Percentiles rank a stretch among this genome's conserved stretches.
These are phyloP conservation scores for Pythium volutum DNA, from an alignment of 352 stramenopile species.

Conservation along the genomic window DNA sequence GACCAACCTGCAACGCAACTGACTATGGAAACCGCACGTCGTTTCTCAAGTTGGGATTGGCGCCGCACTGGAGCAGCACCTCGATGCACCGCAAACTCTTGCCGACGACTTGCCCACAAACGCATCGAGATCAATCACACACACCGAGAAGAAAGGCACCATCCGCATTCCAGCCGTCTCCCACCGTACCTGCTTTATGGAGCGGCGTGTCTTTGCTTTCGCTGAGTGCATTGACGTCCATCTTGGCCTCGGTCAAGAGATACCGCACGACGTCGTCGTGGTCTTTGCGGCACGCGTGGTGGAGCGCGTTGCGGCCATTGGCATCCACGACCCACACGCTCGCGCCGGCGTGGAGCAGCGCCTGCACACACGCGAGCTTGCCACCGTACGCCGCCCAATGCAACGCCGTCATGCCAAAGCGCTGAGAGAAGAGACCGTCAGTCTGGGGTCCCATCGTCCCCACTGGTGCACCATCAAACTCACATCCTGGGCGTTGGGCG, in stretches of 20 bases:
- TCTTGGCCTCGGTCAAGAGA: constrained; percentile 38
- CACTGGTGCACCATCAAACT: constrained; percentile 1
- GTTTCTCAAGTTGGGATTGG: constrained; percentile 56
- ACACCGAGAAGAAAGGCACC: background rate
- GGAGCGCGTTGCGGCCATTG: constrained; percentile 67
- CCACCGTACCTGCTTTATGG: constrained; percentile 63
- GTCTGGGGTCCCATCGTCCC: no score
- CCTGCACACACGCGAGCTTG: constrained; percentile 48
- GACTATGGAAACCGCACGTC: constrained; percentile 35
- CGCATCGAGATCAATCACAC: background rate
- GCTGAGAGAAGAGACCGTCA: constrained; percentile 25
- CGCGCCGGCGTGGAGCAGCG: constrained; percentile 49
- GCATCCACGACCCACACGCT: constrained; percentile 34
- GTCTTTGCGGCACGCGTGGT: constrained; percentile 76
- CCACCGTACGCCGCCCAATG: constrained; percentile 73
- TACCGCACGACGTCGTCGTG: constrained; percentile 60
- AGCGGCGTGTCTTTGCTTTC: constrained; percentile 75
- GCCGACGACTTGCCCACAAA: constrained; percentile 31
- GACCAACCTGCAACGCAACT: background rate
- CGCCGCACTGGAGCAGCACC: constrained; percentile 56
- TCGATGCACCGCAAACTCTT: constrained; percentile 58
- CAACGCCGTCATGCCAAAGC: constrained; percentile 78
- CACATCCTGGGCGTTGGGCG: constrained; percentile 60
- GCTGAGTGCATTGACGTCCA: constrained; percentile 57
- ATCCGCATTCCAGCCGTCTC: background rate